Percentiles rank a stretch among this genome's conserved stretches.
Evolutionary conservation across 345 rosid species (phyloP).

Genomic region (sweet orange (Citrus sinensis)): DVS_A1.0 CM039162.1:24954001-24954500

Average conservation of each 20-base stretch:
- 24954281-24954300: background rate
- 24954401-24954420: background rate
- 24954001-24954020: constrained; percentile 41
- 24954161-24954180: constrained; percentile 50
- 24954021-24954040: constrained; percentile 34
- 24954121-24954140: constrained; percentile 33
- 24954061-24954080: constrained; percentile 56
- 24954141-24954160: constrained; percentile 44
- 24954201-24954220: background rate
- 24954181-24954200: constrained; percentile 36
- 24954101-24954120: constrained; percentile 30
- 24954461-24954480: too few relatives aligned
- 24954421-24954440: background rate
- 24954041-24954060: constrained; percentile 32
- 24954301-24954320: background rate
- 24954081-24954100: constrained; percentile 59
- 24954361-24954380: background rate
- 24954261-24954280: background rate
- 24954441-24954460: background rate
- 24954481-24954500: too few relatives aligned
- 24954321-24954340: background rate
- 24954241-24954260: too few relatives aligned
- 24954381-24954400: background rate
- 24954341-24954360: background rate
- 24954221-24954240: too few relatives aligned